Evolutionary conservation across 2,329 filamentous ascomycete genomes (phyloP).

Genomic region (Diaporthe sp.): DNA sequence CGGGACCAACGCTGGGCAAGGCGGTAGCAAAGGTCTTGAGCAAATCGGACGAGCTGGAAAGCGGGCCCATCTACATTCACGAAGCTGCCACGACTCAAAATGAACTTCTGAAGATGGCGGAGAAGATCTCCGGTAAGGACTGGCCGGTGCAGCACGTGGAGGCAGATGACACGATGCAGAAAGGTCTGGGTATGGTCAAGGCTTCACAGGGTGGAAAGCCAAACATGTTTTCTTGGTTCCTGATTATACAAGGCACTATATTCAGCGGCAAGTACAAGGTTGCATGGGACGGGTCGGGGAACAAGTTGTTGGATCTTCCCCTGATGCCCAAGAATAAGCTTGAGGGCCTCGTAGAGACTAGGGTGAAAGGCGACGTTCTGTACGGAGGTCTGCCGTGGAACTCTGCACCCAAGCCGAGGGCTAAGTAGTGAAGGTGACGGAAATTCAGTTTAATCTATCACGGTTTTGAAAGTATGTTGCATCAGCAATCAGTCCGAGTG

Average conservation of each 20-base stretch:
- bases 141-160: constrained; percentile 12
- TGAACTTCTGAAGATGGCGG: constrained; percentile 8
- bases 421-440: background rate
- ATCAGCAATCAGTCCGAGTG: background rate
- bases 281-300: background rate
- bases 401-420: background rate
- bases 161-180: constrained; percentile 1
- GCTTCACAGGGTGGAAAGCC: constrained; percentile 3
- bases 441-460: background rate
- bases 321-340: background rate
- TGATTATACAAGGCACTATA: constrained; percentile 6
- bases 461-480: background rate
- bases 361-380: constrained; percentile 5
- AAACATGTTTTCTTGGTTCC: background rate
- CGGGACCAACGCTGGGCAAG: background rate
- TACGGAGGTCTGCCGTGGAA: constrained; percentile 2
- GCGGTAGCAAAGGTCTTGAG: constrained; percentile 4
- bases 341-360: background rate
- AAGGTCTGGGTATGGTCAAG: background rate
- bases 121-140: background rate
- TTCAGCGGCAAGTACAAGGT: constrained; percentile 12
- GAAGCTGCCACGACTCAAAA: constrained; percentile 2
- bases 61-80: background rate
- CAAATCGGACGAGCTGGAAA: constrained; percentile 8
- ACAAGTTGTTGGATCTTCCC: constrained; percentile 1